Conservation (phyloP, 257 asterid genomes). For the Fraxinus pennsylvanica region DNA sequence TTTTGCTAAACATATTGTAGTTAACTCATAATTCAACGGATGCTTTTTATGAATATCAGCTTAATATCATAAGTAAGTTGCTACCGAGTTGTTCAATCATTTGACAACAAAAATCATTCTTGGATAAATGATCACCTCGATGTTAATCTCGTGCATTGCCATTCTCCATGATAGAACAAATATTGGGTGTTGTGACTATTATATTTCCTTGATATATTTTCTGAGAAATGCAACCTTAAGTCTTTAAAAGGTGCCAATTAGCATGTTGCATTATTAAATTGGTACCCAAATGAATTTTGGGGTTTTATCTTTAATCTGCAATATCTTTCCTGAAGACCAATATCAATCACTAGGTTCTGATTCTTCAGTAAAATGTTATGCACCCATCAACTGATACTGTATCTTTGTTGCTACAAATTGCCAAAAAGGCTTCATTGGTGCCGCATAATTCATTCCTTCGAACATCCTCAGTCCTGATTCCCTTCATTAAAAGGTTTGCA, state of each 20-base stretch:
- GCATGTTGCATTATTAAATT: background rate
- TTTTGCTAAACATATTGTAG: background rate
- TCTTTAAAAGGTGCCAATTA: background rate
- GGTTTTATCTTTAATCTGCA: background rate
- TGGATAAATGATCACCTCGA: background rate
- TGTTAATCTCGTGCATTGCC: background rate
- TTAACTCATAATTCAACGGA: background rate
- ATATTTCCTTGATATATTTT: background rate
- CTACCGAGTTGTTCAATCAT: background rate
- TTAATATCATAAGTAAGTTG: background rate
- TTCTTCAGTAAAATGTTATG: background rate
- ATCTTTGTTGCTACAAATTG: background rate
- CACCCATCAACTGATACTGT: background rate
- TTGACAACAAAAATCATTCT: background rate
- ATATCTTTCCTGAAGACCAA: background rate
- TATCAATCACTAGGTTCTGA: background rate
- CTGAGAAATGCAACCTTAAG: background rate
- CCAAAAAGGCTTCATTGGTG: background rate
- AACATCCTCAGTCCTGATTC: background rate
- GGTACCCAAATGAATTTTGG: background rate
- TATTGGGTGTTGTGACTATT: background rate
- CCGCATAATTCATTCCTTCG: background rate
- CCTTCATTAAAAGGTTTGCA: background rate
- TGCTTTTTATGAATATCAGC: background rate
- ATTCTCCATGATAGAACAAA: conserved; percentile 7